Evolutionary conservation across 2,329 filamentous ascomycete genomes (phyloP), one percentile per base, ranked within the genome.

Genomic region (Colletotrichum sojae): DNA sequence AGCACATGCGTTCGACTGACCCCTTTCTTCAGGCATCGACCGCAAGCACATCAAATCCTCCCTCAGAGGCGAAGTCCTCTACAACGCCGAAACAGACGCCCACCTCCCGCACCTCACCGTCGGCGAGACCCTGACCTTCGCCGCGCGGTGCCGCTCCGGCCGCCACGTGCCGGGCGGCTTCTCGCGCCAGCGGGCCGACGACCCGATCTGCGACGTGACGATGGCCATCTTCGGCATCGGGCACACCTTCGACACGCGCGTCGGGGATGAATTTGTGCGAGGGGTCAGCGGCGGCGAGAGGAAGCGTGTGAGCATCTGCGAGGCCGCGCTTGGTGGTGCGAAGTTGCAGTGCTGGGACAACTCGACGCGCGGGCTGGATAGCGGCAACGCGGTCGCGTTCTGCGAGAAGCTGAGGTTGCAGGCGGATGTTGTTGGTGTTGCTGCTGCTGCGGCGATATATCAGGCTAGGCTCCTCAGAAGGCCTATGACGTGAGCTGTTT

Each of bases 251-350:
- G 90, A 93, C 81, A 94, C 91, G 2, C 84, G 86, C n/a, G 91
- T 94, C 27, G 91, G 91, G 57, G 93, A 93, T 79, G 91, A 94
- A 78, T 93, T 89, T 76, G 82, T 94, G 36, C 89, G 91, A 66
- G 92, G 91, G 78, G 91, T 94, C 12, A 91, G 88, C 40, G 91
- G 92, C 76, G 92, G 92, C 76, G 91, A 94, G 84, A 85, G 90
- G 61, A 90, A 90, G 82, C 87, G 90, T 75, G 90, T 90, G 40
- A 89, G 87, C 71, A 90, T 90, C 71, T 84, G 87, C 53, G 88
- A 90, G 76, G 87, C 87, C 15, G 82, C 86, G 15, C 80, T 90
- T n/a, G 88, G 86, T 16, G 84, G 83, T 45, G 85, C 87, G 2
- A 87, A 87, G 12, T 79, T 90, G 22, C 88, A 90, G 76, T 89